Base-by-base conservation (phyloP, 2,329 filamentous ascomycete genomes). In the Botryotinia calthae region DNA sequence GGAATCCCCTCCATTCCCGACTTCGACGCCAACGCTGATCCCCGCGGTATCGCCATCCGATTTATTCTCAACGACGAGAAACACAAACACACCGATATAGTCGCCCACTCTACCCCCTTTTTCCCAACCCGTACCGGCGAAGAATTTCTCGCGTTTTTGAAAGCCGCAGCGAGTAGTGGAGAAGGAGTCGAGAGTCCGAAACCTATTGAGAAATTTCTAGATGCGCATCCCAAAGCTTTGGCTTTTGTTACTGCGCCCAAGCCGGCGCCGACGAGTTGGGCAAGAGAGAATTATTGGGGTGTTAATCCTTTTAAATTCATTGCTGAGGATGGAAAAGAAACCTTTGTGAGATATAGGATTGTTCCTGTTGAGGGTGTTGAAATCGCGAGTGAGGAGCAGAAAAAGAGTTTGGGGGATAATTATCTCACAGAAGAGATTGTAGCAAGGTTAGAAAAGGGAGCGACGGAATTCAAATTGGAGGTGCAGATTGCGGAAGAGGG, bases 1-100 rank as follows among this genome's bases (percentile, higher is more conserved):
- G 86, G 86, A 2, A 77, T 87, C 46, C 86, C 86, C 6, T 73
- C 81, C 1, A 83, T 88, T 73, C 84, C 86, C 1, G 86, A 88
- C 77, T 83, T 81, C 9, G 83, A 85, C 62, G 75, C 82, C 16
- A 84, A 84, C 69, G 83, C 84, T 74, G 84, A 85, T 73, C 86
- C 86, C 0, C 83, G 83, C 10, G 86, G 86, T 37, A 78, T 87
- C 7, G 86, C 82, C 5, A 77, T 87, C 46, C 84, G 86, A 2
- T 87, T 88, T 78, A 76, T 83, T 28, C 82, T 87, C 4, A 81
- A 82, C 1, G 81, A 83, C 22, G 28, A 66, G 25, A 66, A 66
- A 12, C 82, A 82, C 63, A 79, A 82, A 31, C 87, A 89, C 79
- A 89, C 87, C 1, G 87, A 90, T 77, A 86, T 89, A 75, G 81